Evolutionary conservation across 352 stramenopile genomes (phyloP).

Genomic region (Phytopythium aichiense): DNA sequence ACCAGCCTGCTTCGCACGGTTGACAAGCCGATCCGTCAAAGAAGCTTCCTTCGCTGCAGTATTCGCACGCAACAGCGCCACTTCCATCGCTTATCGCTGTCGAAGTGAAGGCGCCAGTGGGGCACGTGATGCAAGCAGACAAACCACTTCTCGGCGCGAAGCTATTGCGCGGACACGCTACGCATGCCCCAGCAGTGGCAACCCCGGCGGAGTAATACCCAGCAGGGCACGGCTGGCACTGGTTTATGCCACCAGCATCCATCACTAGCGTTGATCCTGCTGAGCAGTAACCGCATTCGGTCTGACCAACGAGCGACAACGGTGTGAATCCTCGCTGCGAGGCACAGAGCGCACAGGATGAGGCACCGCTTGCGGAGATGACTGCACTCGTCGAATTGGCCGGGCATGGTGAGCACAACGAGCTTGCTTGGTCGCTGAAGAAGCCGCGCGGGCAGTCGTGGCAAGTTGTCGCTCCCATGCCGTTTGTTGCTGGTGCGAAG

Average conservation of each 20-base stretch:
- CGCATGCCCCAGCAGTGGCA: slow-evolving; percentile 29
- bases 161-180: slow-evolving; percentile 35
- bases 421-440: slow-evolving; percentile 39
- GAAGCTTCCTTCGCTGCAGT: slow-evolving; percentile 26
- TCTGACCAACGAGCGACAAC: slow-evolving; percentile 17
- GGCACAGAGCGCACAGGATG: slow-evolving; percentile 30
- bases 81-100: slow-evolving; percentile 15
- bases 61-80: slow-evolving; percentile 19
- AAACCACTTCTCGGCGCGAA: slow-evolving; percentile 24
- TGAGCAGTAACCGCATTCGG: slow-evolving; percentile 22
- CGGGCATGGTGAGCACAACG: slow-evolving; percentile 37
- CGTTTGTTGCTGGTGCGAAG: slow-evolving; percentile 29
- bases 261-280: slow-evolving; percentile 21
- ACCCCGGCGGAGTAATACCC: slow-evolving; percentile 29
- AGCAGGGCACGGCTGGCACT: slow-evolving; percentile 32
- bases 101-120: slow-evolving; percentile 32
- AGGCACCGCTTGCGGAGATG: slow-evolving; percentile 12
- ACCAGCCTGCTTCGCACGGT: slow-evolving; percentile 17
- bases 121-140: slow-evolving; percentile 25
- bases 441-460: slow-evolving; percentile 54
- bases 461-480: slow-evolving; percentile 27
- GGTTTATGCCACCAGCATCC: neutral
- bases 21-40: slow-evolving; percentile 27
- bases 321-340: slow-evolving; percentile 30
- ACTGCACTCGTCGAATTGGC: slow-evolving; percentile 39